These are phyloP conservation scores for Fusarium mangiferae DNA, from an alignment of 2,329 filamentous ascomycete genomes.

Conservation along the genomic window DNA sequence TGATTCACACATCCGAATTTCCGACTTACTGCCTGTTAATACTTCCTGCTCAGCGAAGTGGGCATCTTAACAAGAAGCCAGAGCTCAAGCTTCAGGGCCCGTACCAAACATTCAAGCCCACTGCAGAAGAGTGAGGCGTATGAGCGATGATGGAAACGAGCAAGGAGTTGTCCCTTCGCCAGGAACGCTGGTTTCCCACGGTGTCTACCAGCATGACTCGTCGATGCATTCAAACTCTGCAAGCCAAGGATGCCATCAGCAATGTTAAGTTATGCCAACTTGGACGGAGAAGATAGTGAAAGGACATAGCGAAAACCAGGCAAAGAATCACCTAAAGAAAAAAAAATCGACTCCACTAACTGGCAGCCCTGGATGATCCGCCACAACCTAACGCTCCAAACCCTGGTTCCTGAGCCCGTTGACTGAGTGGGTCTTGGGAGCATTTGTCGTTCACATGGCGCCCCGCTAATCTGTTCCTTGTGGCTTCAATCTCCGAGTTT, in stretches of 20 bases:
- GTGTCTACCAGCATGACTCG: constrained; percentile 6
- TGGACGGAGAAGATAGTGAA: neutral
- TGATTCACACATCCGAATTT: constrained; percentile 15
- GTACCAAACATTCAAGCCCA: neutral
- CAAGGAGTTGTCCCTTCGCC: neutral
- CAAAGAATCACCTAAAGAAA: neutral
- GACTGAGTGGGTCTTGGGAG: constrained; percentile 18
- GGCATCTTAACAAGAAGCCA: constrained; percentile 9
- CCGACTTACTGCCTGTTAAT: neutral
- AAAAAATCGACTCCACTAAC: neutral
- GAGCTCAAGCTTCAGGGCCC: constrained; percentile 26
- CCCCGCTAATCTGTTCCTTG: constrained; percentile 25
- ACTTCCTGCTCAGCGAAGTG: neutral
- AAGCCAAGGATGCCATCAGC: constrained; percentile 9
- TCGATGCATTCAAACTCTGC: neutral
- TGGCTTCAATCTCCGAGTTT: constrained; percentile 29
- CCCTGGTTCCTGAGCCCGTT: constrained; percentile 33
- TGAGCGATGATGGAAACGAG: neutral
- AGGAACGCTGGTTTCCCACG: constrained; percentile 1
- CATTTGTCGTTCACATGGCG: constrained; percentile 30
- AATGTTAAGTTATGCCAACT: neutral
- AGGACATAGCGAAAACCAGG: neutral
- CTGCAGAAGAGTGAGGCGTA: neutral
- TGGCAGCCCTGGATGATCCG: constrained; percentile 22
- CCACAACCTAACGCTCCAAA: constrained; percentile 9